Evolutionary conservation across 495 filamentous ascomycete species (phyloP), one percentile per base, ranked within the genome.

Genomic region (Penicillium canariense): DNA sequence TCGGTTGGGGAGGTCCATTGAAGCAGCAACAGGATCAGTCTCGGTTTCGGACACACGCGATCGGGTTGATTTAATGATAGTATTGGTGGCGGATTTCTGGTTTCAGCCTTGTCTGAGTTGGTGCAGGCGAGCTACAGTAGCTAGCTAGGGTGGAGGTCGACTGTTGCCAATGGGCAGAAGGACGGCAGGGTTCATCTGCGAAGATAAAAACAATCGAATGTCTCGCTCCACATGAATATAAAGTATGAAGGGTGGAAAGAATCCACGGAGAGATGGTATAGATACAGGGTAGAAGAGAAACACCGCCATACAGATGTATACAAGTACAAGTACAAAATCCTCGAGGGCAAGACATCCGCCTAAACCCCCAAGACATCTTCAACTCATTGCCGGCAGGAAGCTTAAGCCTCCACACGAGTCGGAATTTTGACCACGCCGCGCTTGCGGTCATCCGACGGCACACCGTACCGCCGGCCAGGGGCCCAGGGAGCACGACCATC

Each of bases 381-480:
- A 56, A 35, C 22, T 35, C 32, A 35, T 46, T 34, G 54, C 48
- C 22, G 25, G 34, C 18, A 45, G 11, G 28, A 31, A 51, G n/a
- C 42, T 65, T 56, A 78, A 50, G 75, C 72, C 34, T 75, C 72
- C 38, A 90, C 85, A 44, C 71, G 77, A 18, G 77, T 87, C 0
- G 87, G 87, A 51, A 90, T 89, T 76, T 89, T 90, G 50, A 87
- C 71, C 63, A 82, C 76, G 22, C 87, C 87, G 71, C 81, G 86
- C 78, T 88, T 90, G 35, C 87, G 73, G 56, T 90, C 87, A 56
- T 86, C 68, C 52, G 77, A 77, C 48, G 87, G 87, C 11, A 87
- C 73, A 50, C 87, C 87, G 68, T 90, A 90, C 54, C 87, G 75
- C 47, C 77, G 80, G 14, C 87, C 88, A 42, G 82, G 77, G 17